A percentile compares a stretch with the other conserved stretches of the same genome.
phyloP scores from a whole-genome alignment of 331 rosid genomes.

The Rosa hybrid region DNA sequence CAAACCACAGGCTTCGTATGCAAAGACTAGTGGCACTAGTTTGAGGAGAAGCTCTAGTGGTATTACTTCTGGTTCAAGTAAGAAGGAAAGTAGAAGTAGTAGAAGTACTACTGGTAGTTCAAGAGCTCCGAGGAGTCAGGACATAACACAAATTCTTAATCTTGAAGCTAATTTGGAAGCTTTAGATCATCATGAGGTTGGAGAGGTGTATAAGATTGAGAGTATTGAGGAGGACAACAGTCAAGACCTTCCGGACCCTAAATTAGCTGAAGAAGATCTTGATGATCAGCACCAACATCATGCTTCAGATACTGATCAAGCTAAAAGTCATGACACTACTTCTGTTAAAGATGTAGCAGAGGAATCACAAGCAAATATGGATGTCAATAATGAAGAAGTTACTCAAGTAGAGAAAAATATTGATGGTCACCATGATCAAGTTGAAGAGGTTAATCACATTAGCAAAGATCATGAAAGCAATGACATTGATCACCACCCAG shows the following conservation, averaged over 20 bases:
- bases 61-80: conserved; percentile 11
- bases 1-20: conserved; percentile 14
- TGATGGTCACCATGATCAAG: no score
- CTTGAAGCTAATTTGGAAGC: conserved; percentile 30
- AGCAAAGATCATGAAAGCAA: no score
- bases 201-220: conserved; percentile 29
- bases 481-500: no score
- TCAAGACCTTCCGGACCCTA: conserved; percentile 20
- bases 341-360: conserved; percentile 19
- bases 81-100: conserved; percentile 44
- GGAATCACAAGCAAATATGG: conserved; percentile 4
- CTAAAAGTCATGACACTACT: conserved; percentile 17
- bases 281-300: neutral
- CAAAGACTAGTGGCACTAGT: conserved; percentile 15
- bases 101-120: conserved; percentile 17
- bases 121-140: conserved; percentile 16
- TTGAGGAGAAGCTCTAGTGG: conserved; percentile 28
- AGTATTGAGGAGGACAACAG: conserved; percentile 11
- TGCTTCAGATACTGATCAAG: neutral
- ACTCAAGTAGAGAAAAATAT: no score
- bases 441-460: no score
- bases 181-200: conserved; percentile 24
- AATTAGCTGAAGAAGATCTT: conserved; percentile 17
- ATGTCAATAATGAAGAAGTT: no score
- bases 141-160: neutral